Conservation (phyloP, 2,329 filamentous ascomycete species). For the Apiospora rasikravindrae region DNA sequence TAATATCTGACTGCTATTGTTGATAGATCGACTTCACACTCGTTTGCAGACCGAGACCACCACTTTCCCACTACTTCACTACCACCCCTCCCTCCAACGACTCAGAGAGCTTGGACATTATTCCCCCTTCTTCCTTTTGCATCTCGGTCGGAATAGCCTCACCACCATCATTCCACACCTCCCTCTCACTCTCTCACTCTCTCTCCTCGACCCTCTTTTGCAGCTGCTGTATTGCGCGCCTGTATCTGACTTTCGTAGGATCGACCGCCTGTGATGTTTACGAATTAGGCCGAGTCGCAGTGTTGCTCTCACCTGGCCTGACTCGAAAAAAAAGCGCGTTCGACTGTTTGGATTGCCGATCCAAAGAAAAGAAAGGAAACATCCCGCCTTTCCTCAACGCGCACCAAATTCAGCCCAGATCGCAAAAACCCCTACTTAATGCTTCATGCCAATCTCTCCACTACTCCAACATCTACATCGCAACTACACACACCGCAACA, state of each 20-base stretch:
- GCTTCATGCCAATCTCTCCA: slow-evolving; percentile 8
- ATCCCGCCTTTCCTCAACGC: not conserved
- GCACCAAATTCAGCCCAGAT: not conserved
- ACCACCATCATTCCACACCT: not conserved
- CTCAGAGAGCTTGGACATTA: slow-evolving; percentile 15
- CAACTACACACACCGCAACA: not conserved
- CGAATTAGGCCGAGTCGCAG: slow-evolving; percentile 12
- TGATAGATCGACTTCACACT: slow-evolving; percentile 13
- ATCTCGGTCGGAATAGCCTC: slow-evolving; percentile 8
- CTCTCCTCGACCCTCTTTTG: not conserved
- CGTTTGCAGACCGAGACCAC: not conserved
- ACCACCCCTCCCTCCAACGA: not conserved
- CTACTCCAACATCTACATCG: slow-evolving; percentile 2
- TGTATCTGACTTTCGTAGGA: not conserved
- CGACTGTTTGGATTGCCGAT: not conserved
- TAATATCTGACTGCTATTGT: slow-evolving; percentile 7
- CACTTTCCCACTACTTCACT: not conserved
- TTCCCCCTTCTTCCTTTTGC: not conserved
- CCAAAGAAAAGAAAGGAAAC: not conserved
- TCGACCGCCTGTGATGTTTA: slow-evolving; percentile 10
- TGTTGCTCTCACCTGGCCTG: slow-evolving; percentile 14
- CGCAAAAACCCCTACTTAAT: not conserved
- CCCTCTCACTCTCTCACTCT: not conserved
- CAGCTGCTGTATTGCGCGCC: not conserved
- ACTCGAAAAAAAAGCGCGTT: slow-evolving; percentile 9